Conservation (phyloP, 495 filamentous ascomycete species). For the Hypoxylon intermedium region DNA sequence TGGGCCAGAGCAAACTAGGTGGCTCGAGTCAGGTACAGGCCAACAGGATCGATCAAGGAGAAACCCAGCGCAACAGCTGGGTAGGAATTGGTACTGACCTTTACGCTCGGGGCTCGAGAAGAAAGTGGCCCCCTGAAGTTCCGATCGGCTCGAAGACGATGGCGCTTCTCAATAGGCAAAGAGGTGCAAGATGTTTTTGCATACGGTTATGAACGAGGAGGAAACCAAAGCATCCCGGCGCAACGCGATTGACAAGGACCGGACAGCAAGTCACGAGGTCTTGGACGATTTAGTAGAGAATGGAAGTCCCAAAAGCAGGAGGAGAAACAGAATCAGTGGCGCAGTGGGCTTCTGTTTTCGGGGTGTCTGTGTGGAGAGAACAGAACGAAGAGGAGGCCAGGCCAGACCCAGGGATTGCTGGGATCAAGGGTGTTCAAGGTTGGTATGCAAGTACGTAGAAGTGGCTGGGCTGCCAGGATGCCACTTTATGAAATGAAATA, state of each 20-base stretch:
- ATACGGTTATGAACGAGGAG: slow-evolving; percentile 17
- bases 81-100: slow-evolving; percentile 22
- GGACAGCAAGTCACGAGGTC: slow-evolving; percentile 15
- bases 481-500: slow-evolving; percentile 35
- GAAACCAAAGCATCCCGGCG: slow-evolving; percentile 35
- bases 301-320: slow-evolving; percentile 20
- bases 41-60: slow-evolving; percentile 22
- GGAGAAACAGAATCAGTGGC: slow-evolving; percentile 34
- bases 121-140: slow-evolving; percentile 27
- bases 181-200: slow-evolving; percentile 12
- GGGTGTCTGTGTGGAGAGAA: slow-evolving; percentile 19
- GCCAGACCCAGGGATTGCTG: slow-evolving; percentile 10
- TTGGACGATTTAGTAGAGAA: slow-evolving; percentile 12
- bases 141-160: slow-evolving; percentile 27
- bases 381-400: slow-evolving; percentile 19
- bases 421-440: slow-evolving; percentile 31
- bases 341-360: slow-evolving; percentile 30
- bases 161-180: slow-evolving; percentile 11
- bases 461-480: slow-evolving; percentile 26
- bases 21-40: slow-evolving; percentile 16
- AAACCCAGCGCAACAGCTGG: slow-evolving; percentile 21
- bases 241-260: slow-evolving; percentile 29
- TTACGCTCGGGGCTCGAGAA: slow-evolving; percentile 24
- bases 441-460: background rate
- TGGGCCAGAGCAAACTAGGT: slow-evolving; percentile 13